These are phyloP conservation scores for Chenopodium berlandieri DNA, from an alignment of 148 eudicot species.

Conservation along the genomic window DNA sequence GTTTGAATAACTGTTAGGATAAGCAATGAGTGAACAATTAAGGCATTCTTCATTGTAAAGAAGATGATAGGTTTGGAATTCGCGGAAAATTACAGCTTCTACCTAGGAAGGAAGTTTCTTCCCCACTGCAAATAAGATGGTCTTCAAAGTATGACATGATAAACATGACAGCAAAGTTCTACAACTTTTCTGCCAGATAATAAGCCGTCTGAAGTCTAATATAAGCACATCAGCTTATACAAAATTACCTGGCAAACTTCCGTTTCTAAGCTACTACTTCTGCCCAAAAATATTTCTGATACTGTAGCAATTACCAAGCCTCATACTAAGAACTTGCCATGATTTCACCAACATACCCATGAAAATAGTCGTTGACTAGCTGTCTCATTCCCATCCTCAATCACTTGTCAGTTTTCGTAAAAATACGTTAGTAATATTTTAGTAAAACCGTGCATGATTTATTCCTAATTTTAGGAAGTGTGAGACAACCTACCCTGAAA, in stretches of 20 bases:
- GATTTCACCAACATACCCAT: neutral
- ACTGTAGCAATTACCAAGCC: neutral
- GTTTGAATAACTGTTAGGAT: neutral
- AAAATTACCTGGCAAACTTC: neutral
- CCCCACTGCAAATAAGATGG: neutral
- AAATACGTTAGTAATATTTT: neutral
- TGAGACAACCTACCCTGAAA: neutral
- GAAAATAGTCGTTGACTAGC: neutral
- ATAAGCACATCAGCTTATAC: neutral
- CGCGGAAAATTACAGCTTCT: neutral
- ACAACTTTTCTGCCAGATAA: neutral
- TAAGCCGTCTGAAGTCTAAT: neutral
- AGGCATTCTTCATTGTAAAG: neutral
- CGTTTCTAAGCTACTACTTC: neutral
- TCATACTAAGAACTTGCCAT: neutral
- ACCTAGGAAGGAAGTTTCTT: neutral
- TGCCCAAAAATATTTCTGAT: neutral
- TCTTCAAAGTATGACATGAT: neutral
- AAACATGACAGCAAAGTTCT: slow-evolving; percentile 1
- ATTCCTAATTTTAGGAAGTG: neutral
- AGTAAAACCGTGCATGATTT: neutral
- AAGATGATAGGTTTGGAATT: neutral
- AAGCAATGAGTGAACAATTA: neutral
- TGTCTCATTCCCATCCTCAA: neutral
- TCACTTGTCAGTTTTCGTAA: neutral